Percentiles rank a stretch among this genome's conserved stretches.
phyloP scores from a whole-genome alignment of 371 early-diverging fungal genomes.

The Encephalitozoon romaleae region DNA sequence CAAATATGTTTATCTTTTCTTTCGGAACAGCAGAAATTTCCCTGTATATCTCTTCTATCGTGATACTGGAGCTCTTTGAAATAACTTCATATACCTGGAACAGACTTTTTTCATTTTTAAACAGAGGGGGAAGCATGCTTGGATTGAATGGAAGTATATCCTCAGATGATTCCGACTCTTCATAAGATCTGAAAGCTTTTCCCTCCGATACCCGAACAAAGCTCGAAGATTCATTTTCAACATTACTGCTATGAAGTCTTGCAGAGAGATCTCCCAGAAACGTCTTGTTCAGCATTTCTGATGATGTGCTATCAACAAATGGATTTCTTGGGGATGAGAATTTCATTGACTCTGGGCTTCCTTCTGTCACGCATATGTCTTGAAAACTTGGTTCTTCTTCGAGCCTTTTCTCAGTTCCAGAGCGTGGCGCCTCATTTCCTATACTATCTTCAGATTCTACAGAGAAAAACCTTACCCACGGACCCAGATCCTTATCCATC shows the following conservation, averaged over 20 bases:
- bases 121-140: slow-evolving; percentile 37
- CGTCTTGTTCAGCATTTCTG: slow-evolving; percentile 16
- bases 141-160: slow-evolving; percentile 27
- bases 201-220: not conserved
- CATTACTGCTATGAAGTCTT: not conserved
- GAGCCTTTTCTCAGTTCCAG: not conserved
- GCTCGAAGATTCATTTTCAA: not conserved
- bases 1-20: slow-evolving; percentile 49
- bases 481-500: slow-evolving; percentile 18
- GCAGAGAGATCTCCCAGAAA: not conserved
- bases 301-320: slow-evolving; percentile 31
- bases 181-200: slow-evolving; percentile 3
- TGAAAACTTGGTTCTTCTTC: not conserved
- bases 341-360: slow-evolving; percentile 29
- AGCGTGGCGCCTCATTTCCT: not conserved
- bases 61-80: not conserved
- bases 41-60: slow-evolving; percentile 29
- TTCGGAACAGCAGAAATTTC: slow-evolving; percentile 3
- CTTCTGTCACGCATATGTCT: not conserved
- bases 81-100: slow-evolving; percentile 38
- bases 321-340: slow-evolving; percentile 39
- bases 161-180: slow-evolving; percentile 11
- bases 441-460: not conserved
- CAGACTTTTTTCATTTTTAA: slow-evolving; percentile 37
- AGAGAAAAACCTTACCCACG: slow-evolving; percentile 39